Base-by-base conservation (phyloP, 768 basidiomycete genomes). In the Punctularia strigosozonata region DNA sequence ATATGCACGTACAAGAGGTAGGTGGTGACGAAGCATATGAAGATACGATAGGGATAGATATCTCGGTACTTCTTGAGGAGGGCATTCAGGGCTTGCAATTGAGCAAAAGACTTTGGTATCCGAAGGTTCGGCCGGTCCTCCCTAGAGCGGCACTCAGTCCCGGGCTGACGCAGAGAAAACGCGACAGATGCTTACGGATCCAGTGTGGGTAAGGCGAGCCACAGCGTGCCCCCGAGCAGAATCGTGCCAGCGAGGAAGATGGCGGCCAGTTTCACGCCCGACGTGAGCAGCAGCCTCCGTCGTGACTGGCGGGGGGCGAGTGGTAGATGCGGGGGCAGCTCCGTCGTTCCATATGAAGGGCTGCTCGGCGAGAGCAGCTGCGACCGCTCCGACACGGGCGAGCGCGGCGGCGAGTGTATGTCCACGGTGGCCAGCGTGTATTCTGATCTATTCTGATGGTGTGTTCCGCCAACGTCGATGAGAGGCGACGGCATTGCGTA, bases 1-100 rank as follows among this genome's bases (percentile, higher is more conserved):
- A n/a, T n/a, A n/a, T n/a, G n/a, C 28, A 72, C 88, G 46, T 48
- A 92, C 91, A 95, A 98, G 49, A 97, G 71, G 58, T 94, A 97
- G 2, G 87, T 84, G 36, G 72, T 74, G 43, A 89, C 75, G 61
- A 87, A 97, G 58, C 87, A 92, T 23, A 91, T 56, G 36, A 95
- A 63, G 44, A 92, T 85, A 35, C 89, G 75, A 57, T 69, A 75
- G 3, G 88, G 89, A 56, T 90, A 87, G 45, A 87, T 81, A 42
- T 83, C 77, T 35, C 89, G 73, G 61, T 97, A 97, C 55, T 94
- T 94, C 69, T 89, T 90, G 26, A 91, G 65, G 5, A 92, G 75
- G 17, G 56, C 64, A 54, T 97, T 95, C 37, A 97, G 71, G 5
- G 74, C 77, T 53, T 97, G 79, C 8, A 98, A 69, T 55, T 97